Percentiles rank a stretch among this genome's conserved stretches.
phyloP scores from a whole-genome alignment of 805 yeast genomes.

The Hanseniaspora jakobsenii region DNA sequence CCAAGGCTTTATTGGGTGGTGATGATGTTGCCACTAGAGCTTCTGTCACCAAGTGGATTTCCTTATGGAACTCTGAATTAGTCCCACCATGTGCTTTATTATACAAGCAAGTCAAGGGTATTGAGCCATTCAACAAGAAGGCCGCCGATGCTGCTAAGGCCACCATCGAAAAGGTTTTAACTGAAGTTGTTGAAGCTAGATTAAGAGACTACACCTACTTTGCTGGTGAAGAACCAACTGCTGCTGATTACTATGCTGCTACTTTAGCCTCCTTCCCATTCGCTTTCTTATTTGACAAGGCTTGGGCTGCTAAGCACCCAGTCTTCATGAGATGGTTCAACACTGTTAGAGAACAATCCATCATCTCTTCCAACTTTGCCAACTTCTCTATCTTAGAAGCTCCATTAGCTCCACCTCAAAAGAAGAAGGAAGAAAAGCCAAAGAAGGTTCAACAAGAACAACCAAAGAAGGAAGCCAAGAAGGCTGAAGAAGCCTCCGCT shows the following conservation, averaged over 20 bases:
- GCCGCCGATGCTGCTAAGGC: slow-evolving; percentile 20
- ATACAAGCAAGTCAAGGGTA: slow-evolving; percentile 53
- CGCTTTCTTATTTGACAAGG: slow-evolving; percentile 46
- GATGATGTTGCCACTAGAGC: slow-evolving; percentile 26
- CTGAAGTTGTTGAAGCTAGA: slow-evolving; percentile 41
- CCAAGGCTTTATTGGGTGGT: not conserved
- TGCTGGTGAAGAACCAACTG: slow-evolving; percentile 52
- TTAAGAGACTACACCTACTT: slow-evolving; percentile 51
- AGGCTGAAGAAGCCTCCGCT: slow-evolving; percentile 23
- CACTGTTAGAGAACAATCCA: slow-evolving; percentile 34
- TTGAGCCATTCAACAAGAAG: slow-evolving; percentile 66
- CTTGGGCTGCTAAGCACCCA: slow-evolving; percentile 56
- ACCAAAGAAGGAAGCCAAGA: slow-evolving; percentile 32
- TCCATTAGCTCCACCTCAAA: slow-evolving; percentile 63
- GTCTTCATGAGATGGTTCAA: slow-evolving; percentile 58
- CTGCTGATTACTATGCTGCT: slow-evolving; percentile 56
- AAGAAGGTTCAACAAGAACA: slow-evolving; percentile 30
- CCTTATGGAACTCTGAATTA: slow-evolving; percentile 61
- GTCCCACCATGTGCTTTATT: slow-evolving; percentile 36
- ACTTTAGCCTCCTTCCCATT: slow-evolving; percentile 43
- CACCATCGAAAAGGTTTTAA: slow-evolving; percentile 29
- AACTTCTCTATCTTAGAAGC: slow-evolving; percentile 49
- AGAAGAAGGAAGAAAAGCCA: slow-evolving; percentile 51
- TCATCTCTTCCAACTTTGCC: slow-evolving; percentile 38
- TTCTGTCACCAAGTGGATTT: slow-evolving; percentile 59